phyloP scores from a whole-genome alignment of 2,329 filamentous ascomycete genomes.

The Trichoderma afroharzianum region DNA sequence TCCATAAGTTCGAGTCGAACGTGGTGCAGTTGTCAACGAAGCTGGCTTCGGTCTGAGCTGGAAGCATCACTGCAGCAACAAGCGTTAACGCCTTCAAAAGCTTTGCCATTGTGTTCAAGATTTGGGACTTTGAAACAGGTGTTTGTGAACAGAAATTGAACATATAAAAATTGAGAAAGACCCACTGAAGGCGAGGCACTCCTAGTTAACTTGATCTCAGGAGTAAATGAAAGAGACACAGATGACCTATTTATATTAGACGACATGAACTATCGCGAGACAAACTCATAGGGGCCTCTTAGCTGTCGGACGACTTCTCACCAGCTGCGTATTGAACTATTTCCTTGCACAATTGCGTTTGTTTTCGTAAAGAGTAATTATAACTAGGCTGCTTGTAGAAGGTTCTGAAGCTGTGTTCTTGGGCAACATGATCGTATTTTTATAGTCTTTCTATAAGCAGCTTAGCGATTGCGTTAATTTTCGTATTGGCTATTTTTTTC shows the following conservation, averaged over 20 bases:
- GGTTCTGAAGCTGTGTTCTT: background rate
- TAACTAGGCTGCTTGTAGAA: background rate
- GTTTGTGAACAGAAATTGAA: background rate
- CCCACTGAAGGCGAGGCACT: background rate
- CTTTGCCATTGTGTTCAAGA: background rate
- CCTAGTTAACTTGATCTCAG: background rate
- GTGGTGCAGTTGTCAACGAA: background rate
- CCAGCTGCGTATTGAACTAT: background rate
- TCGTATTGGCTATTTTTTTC: background rate
- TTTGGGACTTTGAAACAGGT: background rate
- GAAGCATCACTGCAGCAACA: background rate
- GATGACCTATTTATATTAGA: background rate
- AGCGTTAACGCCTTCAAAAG: background rate
- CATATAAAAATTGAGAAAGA: background rate
- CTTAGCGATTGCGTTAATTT: background rate
- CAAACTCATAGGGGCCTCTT: background rate
- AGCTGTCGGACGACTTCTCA: background rate
- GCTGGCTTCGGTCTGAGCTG: background rate
- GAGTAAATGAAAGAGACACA: background rate
- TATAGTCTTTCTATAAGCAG: background rate
- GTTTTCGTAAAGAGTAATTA: background rate
- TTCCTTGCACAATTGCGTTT: background rate
- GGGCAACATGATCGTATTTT: background rate
- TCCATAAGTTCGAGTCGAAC: background rate
- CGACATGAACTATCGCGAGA: background rate